Base-by-base conservation (phyloP, 306 rosid species). In the Lotus japonicus region DNA sequence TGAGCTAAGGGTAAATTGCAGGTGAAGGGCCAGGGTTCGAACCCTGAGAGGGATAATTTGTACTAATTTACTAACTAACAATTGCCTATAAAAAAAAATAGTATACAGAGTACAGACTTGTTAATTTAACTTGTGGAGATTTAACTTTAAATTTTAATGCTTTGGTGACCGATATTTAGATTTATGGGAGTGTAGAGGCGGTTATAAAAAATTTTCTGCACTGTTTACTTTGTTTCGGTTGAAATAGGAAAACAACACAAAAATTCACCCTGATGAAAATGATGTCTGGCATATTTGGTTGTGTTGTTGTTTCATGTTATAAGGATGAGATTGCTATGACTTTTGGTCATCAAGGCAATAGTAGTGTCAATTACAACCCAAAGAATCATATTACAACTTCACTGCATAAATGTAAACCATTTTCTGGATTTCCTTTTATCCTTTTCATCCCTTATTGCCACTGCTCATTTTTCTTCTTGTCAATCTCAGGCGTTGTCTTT, bases 401-500 rank as follows among this genome's bases (percentile, higher is more conserved):
- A 9, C 35, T 9, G 44, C 35, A 71, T 67, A 26, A 18, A 72
- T 76, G 61, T 45, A 15, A 57, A 58, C 43, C 17, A 36, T 42
- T 56, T 60, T 18, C 57, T 46, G 39, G 54, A 43, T 51, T 62
- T 70, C 12, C 17, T 35, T 70, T 44, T 39, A 31, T 51, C 14
- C 46, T 70, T 19, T 9, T 63, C 72, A 53, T 56, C 52, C n/a
- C 26, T 35, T 38, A 9, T 45, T 59, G 44, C 60, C 31, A 50
- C 72, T 58, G 42, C 66, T 57, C 21, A 38, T 62, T 63, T 64
- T 75, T 78, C 66, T 75, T 79, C 72, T 19, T 64, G 55, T 62
- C 66, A 43, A 80, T 62, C 55, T 64, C 84, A 92, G 98, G 92
- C 86, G 9, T 71, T 81, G 54, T 88, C 97, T 62, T 79, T 92